phyloP scores from a whole-genome alignment of 331 rosid species.

The Acacia concinna region DNA sequence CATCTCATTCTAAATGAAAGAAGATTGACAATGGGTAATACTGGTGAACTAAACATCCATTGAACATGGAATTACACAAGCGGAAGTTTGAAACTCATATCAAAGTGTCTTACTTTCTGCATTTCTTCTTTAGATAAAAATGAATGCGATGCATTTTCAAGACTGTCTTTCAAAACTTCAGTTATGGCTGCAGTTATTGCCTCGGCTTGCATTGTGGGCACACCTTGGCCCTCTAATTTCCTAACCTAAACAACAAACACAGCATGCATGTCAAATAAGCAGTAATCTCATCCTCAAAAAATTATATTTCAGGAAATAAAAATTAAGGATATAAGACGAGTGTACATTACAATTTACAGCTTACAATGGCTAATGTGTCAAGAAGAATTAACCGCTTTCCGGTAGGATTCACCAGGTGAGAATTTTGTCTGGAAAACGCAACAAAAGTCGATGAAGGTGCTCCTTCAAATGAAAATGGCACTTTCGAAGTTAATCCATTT shows the following conservation, averaged over 20 bases:
- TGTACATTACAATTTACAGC: slow-evolving; percentile 63
- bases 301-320: background rate
- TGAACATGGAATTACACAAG: background rate
- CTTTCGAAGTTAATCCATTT: slow-evolving; percentile 40
- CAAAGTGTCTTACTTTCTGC: slow-evolving; percentile 47
- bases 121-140: slow-evolving; percentile 64
- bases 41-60: background rate
- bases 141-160: slow-evolving; percentile 65
- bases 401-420: slow-evolving; percentile 66
- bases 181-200: slow-evolving; percentile 90
- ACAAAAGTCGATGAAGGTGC: slow-evolving; percentile 28
- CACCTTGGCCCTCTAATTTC: slow-evolving; percentile 79
- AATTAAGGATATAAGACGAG: background rate
- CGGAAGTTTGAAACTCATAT: background rate
- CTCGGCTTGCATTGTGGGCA: slow-evolving; percentile 86
- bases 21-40: background rate
- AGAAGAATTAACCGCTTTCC: slow-evolving; percentile 77
- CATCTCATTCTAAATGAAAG: background rate
- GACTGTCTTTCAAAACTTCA: slow-evolving; percentile 76
- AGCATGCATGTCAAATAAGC: background rate
- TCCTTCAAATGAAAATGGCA: slow-evolving; percentile 29
- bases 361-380: slow-evolving; percentile 89
- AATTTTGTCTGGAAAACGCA: slow-evolving; percentile 38
- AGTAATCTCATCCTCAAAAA: background rate
- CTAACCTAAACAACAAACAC: slow-evolving; percentile 58